Evolutionary conservation across 805 yeast genomes (phyloP).

Genomic region (Myxozyma geophila): DNA sequence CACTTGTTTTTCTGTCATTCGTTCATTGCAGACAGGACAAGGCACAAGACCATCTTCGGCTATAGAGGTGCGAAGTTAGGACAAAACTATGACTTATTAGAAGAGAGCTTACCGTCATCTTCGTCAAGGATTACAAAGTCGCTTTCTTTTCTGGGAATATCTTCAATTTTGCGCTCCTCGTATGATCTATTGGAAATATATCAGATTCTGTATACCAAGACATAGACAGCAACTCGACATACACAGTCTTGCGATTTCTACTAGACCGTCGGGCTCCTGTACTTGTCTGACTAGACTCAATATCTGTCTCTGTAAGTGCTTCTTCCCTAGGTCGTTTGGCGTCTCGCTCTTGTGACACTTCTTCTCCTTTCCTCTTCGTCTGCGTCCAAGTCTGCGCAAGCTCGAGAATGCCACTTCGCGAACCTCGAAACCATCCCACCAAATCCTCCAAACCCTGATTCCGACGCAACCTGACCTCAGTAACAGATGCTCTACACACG

Average conservation of each 20-base stretch:
- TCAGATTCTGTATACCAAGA: neutral
- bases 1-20: slow-evolving; percentile 47
- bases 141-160: neutral
- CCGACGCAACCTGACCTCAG: slow-evolving; percentile 70
- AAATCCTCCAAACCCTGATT: slow-evolving; percentile 75
- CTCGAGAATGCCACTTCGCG: slow-evolving; percentile 8
- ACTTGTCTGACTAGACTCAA: neutral
- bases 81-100: neutral
- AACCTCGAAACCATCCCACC: slow-evolving; percentile 55
- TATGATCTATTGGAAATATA: slow-evolving; percentile 12
- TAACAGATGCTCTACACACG: slow-evolving; percentile 69
- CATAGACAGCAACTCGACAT: neutral
- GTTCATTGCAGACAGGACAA: slow-evolving; percentile 70
- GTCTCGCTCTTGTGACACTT: neutral
- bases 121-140: neutral
- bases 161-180: slow-evolving; percentile 20
- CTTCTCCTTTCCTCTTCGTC: neutral
- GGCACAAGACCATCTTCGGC: slow-evolving; percentile 40
- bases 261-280: slow-evolving; percentile 9
- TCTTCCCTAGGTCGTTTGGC: neutral
- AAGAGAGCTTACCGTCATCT: neutral
- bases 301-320: neutral
- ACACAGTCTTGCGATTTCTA: slow-evolving; percentile 13
- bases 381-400: slow-evolving; percentile 5
- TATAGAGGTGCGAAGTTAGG: neutral